A percentile compares a stretch with the other conserved stretches of the same genome.
phyloP scores from a whole-genome alignment of 257 asterid genomes.

The Knoxia roxburghii region DNA sequence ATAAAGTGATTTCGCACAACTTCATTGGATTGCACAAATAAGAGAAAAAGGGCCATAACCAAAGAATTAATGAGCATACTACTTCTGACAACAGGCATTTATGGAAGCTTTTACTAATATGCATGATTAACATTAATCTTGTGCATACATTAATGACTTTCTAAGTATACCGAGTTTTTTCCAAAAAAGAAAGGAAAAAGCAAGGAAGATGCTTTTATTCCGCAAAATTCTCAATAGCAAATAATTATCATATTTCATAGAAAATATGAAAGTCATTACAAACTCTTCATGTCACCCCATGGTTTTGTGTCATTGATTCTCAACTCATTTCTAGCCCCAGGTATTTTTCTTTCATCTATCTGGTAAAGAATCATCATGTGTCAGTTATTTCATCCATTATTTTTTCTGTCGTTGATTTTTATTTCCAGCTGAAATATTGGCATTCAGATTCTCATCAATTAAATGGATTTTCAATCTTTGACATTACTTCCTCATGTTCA shows the following conservation, averaged over 20 bases:
- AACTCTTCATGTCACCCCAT: too few species aligned
- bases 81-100: not conserved
- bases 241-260: not conserved
- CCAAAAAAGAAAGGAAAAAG: not conserved
- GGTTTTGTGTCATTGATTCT: too few species aligned
- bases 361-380: too few species aligned
- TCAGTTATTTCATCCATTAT: too few species aligned
- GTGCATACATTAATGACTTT: not conserved
- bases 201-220: not conserved
- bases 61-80: not conserved
- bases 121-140: not conserved
- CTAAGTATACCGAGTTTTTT: not conserved
- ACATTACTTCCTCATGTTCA: not conserved
- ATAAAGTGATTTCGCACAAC: not conserved
- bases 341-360: too few species aligned
- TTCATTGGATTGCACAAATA: not conserved
- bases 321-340: too few species aligned
- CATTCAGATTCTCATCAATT: not conserved
- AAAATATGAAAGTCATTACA: too few species aligned
- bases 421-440: not conserved
- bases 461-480: not conserved
- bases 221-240: not conserved
- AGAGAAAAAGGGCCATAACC: not conserved
- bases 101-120: not conserved
- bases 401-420: not conserved